These are phyloP conservation scores for Colletotrichum orchidophilum DNA, from an alignment of 2,329 filamentous ascomycete species.

Conservation along the genomic window DNA sequence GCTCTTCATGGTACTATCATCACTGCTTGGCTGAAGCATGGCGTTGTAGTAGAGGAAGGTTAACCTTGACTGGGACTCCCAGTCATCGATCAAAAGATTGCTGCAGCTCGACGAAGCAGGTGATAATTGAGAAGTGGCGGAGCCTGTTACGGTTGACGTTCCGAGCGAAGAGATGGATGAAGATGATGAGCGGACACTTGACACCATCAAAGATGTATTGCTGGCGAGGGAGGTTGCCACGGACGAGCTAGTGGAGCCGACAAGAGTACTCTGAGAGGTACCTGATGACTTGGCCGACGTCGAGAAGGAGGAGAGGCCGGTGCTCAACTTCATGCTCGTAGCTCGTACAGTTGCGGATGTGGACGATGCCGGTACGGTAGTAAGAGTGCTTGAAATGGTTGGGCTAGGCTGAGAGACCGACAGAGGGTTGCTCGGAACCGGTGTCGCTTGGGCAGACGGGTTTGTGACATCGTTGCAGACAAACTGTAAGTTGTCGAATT, in stretches of 20 bases:
- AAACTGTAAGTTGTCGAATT: slow-evolving; percentile 24
- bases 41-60: slow-evolving; percentile 71
- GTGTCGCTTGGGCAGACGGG: neutral
- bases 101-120: slow-evolving; percentile 44
- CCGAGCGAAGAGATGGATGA: neutral
- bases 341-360: slow-evolving; percentile 4
- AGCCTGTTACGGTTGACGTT: neutral
- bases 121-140: slow-evolving; percentile 5
- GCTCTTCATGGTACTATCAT: slow-evolving; percentile 66
- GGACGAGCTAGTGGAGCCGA: neutral
- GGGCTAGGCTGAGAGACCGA: neutral
- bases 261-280: neutral
- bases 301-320: neutral
- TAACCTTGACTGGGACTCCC: slow-evolving; percentile 68
- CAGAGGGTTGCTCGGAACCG: no score
- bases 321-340: neutral
- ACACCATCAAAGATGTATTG: neutral
- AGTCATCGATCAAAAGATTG: slow-evolving; percentile 65
- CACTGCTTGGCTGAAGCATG: slow-evolving; percentile 62
- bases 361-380: neutral
- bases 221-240: neutral
- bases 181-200: neutral
- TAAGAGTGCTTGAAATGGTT: neutral
- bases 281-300: neutral
- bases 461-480: neutral